A percentile compares a stretch with the other conserved stretches of the same genome.
phyloP scores from a whole-genome alignment of 2,329 filamentous ascomycete genomes.

The Amauroascus verrucosus region DNA sequence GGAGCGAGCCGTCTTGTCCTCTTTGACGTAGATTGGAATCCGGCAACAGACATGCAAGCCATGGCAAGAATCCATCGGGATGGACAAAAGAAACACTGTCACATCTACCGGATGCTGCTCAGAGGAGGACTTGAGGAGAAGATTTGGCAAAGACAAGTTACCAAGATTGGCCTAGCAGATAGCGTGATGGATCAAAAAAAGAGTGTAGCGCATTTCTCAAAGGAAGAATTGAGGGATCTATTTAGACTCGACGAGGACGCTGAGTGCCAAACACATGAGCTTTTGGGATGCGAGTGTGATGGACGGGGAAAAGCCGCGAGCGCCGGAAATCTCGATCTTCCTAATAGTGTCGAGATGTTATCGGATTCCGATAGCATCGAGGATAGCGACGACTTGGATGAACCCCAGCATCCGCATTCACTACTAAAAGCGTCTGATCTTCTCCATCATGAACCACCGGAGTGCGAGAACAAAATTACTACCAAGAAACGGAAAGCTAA shows the following conservation, averaged over 20 bases:
- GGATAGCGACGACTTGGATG: constrained; percentile 19
- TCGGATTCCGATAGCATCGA: neutral
- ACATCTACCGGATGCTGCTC: constrained; percentile 59
- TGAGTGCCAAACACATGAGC: constrained; percentile 57
- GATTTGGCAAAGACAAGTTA: constrained; percentile 63
- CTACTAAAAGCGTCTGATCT: constrained; percentile 35
- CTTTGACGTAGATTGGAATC: constrained; percentile 69
- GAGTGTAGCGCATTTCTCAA: constrained; percentile 50
- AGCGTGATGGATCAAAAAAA: constrained; percentile 60
- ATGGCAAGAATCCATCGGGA: constrained; percentile 67
- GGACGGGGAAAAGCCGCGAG: constrained; percentile 38
- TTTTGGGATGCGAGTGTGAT: constrained; percentile 53
- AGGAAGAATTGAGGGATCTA: constrained; percentile 55
- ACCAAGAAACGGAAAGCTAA: constrained; percentile 25
- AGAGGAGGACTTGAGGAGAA: constrained; percentile 63
- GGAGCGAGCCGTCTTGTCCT: constrained; percentile 60
- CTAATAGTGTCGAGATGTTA: neutral
- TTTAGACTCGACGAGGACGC: constrained; percentile 54
- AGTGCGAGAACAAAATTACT: neutral
- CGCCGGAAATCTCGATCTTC: neutral
- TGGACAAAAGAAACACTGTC: constrained; percentile 57
- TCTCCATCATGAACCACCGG: constrained; percentile 2
- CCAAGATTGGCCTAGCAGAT: constrained; percentile 59
- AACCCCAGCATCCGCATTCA: constrained; percentile 22
- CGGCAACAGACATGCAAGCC: constrained; percentile 60